These are phyloP conservation scores for Phytomonas sp. DNA, from an alignment of 208 protist genomes.

Conservation along the genomic window DNA sequence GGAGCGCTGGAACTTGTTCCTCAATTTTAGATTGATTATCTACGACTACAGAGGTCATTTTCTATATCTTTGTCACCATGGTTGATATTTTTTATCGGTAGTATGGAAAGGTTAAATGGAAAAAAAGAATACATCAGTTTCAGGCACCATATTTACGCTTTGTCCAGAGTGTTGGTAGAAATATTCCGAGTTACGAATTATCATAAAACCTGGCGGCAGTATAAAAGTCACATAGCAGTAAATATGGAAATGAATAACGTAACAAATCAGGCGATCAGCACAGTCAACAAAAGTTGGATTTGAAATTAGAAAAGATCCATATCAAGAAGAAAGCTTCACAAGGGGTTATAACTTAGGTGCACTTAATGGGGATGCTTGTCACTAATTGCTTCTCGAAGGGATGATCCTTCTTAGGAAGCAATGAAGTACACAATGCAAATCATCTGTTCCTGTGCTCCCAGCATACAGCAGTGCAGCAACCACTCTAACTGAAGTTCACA, in stretches of 20 bases:
- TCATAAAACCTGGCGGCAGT: background rate
- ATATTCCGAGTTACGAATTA: background rate
- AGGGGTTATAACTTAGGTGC: background rate
- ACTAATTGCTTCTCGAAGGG: background rate
- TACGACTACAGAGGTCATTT: slow-evolving; percentile 4
- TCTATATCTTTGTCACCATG: background rate
- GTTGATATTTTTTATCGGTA: slow-evolving; percentile 10
- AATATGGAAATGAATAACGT: background rate
- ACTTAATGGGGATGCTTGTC: background rate
- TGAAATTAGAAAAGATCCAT: background rate
- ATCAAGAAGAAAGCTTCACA: background rate
- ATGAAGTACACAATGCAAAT: background rate
- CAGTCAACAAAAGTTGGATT: background rate
- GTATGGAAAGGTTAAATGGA: background rate
- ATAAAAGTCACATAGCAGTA: background rate
- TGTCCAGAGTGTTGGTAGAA: background rate
- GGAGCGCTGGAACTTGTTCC: slow-evolving; percentile 56
- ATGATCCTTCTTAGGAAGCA: background rate
- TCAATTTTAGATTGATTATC: slow-evolving; percentile 6
- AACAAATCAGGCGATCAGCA: background rate
- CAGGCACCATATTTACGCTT: background rate
- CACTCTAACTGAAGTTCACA: background rate
- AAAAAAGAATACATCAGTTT: background rate
- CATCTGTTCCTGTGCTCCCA: background rate
- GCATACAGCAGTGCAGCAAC: background rate